Percentiles rank a stretch among this genome's conserved stretches.
These are phyloP conservation scores for Talaromyces trachyspermus DNA, from an alignment of 495 filamentous ascomycete species.

Conservation along the genomic window DNA sequence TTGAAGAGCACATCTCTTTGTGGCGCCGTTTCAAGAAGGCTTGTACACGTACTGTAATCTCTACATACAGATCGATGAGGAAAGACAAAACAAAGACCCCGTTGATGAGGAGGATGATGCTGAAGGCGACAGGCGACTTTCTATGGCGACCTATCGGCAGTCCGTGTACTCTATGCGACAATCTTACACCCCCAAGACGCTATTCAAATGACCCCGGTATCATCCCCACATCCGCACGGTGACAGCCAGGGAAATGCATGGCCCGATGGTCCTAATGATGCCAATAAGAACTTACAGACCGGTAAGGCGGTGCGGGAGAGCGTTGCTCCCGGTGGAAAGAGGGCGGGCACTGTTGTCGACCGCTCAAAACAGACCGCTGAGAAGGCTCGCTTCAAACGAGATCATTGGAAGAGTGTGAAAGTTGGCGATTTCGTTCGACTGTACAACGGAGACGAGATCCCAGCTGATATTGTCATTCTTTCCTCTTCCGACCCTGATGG, in stretches of 20 bases:
- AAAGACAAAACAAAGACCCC: slow-evolving; percentile 14
- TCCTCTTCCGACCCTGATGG: slow-evolving; percentile 93
- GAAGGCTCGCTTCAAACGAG: slow-evolving; percentile 76
- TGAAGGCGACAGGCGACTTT: slow-evolving; percentile 48
- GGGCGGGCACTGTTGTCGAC: slow-evolving; percentile 61
- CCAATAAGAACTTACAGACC: slow-evolving; percentile 22
- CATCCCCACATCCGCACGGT: slow-evolving; percentile 38
- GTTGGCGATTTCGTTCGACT: slow-evolving; percentile 96
- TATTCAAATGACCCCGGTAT: slow-evolving; percentile 95
- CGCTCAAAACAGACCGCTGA: slow-evolving; percentile 49
- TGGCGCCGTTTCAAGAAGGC: slow-evolving; percentile 95
- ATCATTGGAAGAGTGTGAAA: slow-evolving; percentile 91
- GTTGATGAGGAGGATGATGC: slow-evolving; percentile 31
- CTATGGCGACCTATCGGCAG: slow-evolving; percentile 58
- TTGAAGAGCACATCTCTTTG: slow-evolving; percentile 71
- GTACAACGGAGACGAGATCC: slow-evolving; percentile 93
- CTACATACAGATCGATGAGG: slow-evolving; percentile 51
- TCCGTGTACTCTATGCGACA: slow-evolving; percentile 56
- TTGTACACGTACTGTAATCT: slow-evolving; percentile 55
- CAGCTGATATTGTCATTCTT: slow-evolving; percentile 91
- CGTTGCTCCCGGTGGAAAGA: slow-evolving; percentile 25
- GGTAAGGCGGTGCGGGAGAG: slow-evolving; percentile 26
- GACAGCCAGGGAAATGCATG: slow-evolving; percentile 7
- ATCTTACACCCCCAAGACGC: slow-evolving; percentile 47
- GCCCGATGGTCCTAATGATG: slow-evolving; percentile 8